A percentile compares a stretch with the other conserved stretches of the same genome.
Evolutionary conservation across 2,329 filamentous ascomycete species (phyloP).

Genomic region (Pestalotiopsis fici): DNA sequence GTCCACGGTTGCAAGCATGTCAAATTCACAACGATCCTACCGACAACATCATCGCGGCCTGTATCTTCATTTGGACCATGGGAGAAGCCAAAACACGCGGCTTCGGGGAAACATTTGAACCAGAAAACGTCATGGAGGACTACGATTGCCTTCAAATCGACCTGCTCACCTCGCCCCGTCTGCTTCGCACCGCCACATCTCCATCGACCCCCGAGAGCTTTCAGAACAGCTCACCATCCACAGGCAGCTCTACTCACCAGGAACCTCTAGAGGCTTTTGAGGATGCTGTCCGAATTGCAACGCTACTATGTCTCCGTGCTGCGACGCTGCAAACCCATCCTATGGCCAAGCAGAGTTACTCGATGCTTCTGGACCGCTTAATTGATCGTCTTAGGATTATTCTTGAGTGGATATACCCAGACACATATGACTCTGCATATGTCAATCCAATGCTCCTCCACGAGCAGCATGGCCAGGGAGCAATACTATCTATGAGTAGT

Average conservation of each 20-base stretch:
- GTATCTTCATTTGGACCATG: slow-evolving; percentile 1
- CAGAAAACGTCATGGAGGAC: not conserved
- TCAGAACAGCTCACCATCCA: not conserved
- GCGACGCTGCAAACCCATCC: not conserved
- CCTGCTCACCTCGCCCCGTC: not conserved
- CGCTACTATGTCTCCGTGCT: not conserved
- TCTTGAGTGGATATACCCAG: not conserved
- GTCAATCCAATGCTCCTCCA: not conserved
- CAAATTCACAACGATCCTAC: not conserved
- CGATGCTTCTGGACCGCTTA: not conserved
- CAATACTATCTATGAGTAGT: not conserved
- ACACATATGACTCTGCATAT: not conserved
- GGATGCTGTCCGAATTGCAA: not conserved
- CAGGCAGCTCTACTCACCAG: not conserved
- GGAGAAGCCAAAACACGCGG: not conserved
- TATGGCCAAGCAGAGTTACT: not conserved
- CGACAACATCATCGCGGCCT: not conserved
- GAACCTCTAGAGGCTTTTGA: not conserved
- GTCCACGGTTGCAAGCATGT: not conserved
- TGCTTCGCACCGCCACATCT: not conserved
- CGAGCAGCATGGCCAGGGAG: not conserved
- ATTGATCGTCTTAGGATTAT: not conserved
- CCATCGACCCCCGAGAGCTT: not conserved
- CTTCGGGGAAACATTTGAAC: not conserved
- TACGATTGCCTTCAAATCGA: not conserved